A percentile compares a stretch with the other conserved stretches of the same genome.
Conservation (phyloP, 352 stramenopile species). For the Phytophthora colocasiae region DNA sequence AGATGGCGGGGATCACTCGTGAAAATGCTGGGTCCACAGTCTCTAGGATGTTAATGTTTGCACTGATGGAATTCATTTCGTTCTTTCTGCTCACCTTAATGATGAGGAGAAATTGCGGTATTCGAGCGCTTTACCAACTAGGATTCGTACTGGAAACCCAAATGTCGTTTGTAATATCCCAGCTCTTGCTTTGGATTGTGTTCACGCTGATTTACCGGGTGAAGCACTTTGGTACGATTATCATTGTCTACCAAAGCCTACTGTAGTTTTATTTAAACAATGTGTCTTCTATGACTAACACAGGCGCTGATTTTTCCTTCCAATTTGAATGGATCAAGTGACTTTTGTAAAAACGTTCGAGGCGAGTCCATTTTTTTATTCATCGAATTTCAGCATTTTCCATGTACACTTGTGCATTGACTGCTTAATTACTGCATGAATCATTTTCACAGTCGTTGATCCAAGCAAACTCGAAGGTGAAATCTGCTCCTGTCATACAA, state of each 20-base stretch:
- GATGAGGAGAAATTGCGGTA: conserved; percentile 21
- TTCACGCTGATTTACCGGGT: conserved; percentile 11
- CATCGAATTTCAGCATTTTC: too few species aligned
- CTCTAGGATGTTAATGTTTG: conserved; percentile 20
- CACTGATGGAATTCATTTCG: conserved; percentile 20
- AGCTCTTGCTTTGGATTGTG: conserved; percentile 29
- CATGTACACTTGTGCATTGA: too few species aligned
- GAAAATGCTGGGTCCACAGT: conserved; percentile 7
- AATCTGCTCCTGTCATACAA: too few species aligned
- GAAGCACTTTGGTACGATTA: conserved; percentile 16
- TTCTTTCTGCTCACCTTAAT: conserved; percentile 16
- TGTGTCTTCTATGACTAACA: background rate
- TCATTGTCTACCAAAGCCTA: background rate
- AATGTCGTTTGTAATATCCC: conserved; percentile 17
- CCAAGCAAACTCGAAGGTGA: too few species aligned
- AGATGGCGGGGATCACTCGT: conserved; percentile 10
- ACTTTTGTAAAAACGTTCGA: too few species aligned
- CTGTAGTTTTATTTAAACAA: background rate
- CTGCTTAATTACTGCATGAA: too few species aligned
- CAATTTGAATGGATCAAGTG: background rate
- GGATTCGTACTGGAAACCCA: conserved; percentile 36
- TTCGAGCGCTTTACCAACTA: conserved; percentile 28
- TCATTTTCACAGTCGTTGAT: too few species aligned
- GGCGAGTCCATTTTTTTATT: too few species aligned
- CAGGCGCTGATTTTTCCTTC: background rate